Conservation (phyloP, 805 yeast genomes). For the Saturnispora kantuleensis region DNA sequence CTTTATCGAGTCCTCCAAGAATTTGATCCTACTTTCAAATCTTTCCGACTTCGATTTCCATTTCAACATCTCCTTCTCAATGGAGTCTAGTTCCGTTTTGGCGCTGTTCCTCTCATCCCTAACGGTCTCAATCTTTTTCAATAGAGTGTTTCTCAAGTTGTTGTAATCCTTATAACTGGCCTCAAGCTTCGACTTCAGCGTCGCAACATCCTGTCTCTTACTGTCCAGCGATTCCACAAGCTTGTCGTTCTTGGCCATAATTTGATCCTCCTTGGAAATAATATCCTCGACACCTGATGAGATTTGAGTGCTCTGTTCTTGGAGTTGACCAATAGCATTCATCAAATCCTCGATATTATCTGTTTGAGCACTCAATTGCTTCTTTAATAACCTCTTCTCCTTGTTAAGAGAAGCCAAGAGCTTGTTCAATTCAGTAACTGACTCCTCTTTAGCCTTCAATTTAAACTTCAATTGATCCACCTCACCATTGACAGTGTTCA, state of each 20-base stretch:
- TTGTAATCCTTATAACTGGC: slow-evolving; percentile 20
- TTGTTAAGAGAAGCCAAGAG: neutral
- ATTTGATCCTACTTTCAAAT: slow-evolving; percentile 2
- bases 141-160: slow-evolving; percentile 25
- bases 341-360: slow-evolving; percentile 6
- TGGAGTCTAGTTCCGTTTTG: neutral
- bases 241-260: slow-evolving; percentile 16
- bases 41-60: neutral
- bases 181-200: slow-evolving; percentile 1
- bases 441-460: neutral
- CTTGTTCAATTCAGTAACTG: slow-evolving; percentile 16
- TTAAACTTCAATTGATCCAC: neutral
- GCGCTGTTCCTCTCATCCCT: slow-evolving; percentile 3
- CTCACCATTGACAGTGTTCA: neutral
- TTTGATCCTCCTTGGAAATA: neutral
- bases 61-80: neutral
- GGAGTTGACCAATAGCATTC: slow-evolving; percentile 3
- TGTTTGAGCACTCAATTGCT: slow-evolving; percentile 4
- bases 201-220: neutral
- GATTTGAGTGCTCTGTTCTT: neutral
- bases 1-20: slow-evolving; percentile 4
- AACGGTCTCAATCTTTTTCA: slow-evolving; percentile 16
- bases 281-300: slow-evolving; percentile 4
- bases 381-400: slow-evolving; percentile 1
- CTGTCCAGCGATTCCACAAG: slow-evolving; percentile 15